Evolutionary conservation across 805 yeast species (phyloP), one percentile per base, ranked within the genome.

Genomic region (Yamadazyma laniorum): DNA sequence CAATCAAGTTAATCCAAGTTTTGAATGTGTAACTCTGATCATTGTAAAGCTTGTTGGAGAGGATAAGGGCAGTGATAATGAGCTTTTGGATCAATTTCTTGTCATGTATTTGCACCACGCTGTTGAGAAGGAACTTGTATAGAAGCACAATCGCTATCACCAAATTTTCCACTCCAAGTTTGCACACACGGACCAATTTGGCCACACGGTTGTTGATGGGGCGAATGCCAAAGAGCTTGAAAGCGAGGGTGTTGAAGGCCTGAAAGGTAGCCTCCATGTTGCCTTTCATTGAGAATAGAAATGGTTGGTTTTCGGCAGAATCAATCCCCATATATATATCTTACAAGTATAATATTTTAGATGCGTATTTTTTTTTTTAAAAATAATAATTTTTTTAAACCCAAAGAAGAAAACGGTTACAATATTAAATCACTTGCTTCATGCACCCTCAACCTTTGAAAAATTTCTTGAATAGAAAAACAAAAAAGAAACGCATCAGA

Each of bases 11-110:
- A 8, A 71, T 56, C 80, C 80, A 71, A 17, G 79, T 74, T 45
- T 72, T 72, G 47, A 71, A 57, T 2, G 78, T 72, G 43, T 72
- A 74, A 29, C 72, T 65, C 35, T 70, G 75, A 46, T 74, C 80
- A 49, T 74, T 75, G 41, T 56, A 61, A 16, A 69, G 56, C 51
- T 74, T 74, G 52, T 74, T 63, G 21, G 65, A 51, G 18, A 63
- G 50, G 2, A 63, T 47, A 11, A 63, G 42, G 13, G 63, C 47
- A 19, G 47, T 51, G 6, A 60, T 37, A 3, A 61, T 44, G 13
- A 60, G 32, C 35, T 61, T 57, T 6, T 51, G 48, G 8, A 47
- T 31, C 37, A 56, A 19, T 17, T 39, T 39, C 15, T 39, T 35
- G 21, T 44, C 50, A 21, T 18, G 14, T 8, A 35, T 33, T 12